Evolutionary conservation across 1,139 yeast species (phyloP).

Genomic region (Taphrina sp.): DNA sequence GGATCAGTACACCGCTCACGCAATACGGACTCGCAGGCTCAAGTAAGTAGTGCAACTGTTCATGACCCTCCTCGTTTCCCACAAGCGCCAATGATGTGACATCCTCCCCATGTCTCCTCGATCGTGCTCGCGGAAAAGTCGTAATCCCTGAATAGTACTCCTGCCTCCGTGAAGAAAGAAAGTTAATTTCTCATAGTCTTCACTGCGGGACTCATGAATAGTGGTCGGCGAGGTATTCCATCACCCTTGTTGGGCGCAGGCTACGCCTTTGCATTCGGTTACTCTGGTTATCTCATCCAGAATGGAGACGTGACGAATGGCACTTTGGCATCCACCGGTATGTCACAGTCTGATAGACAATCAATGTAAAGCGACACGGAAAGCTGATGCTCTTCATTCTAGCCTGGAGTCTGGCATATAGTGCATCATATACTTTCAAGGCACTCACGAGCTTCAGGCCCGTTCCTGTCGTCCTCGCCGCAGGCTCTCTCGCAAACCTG

Average conservation of each 20-base stretch:
- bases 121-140: too few relatives aligned
- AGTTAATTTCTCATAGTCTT: background rate
- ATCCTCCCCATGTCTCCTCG: too few relatives aligned
- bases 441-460: conserved; percentile 20
- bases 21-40: conserved; percentile 18
- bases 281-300: conserved; percentile 13
- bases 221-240: conserved; percentile 13
- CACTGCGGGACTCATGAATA: conserved; percentile 17
- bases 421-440: conserved; percentile 21
- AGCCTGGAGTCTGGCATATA: conserved; percentile 25
- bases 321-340: conserved; percentile 11
- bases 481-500: conserved; percentile 14
- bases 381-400: background rate
- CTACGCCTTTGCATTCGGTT: conserved; percentile 21
- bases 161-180: background rate
- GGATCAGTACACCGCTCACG: conserved; percentile 10
- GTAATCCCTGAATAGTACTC: too few relatives aligned
- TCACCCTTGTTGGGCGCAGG: conserved; percentile 15
- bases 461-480: conserved; percentile 13
- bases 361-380: background rate
- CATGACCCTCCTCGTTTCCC: too few relatives aligned
- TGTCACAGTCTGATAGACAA: background rate
- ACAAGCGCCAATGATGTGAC: too few relatives aligned
- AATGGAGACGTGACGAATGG: conserved; percentile 10
- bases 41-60: background rate